Evolutionary conservation across 768 basidiomycete genomes (phyloP), one percentile per base, ranked within the genome.

Genomic region (Austroboletus festivus): DNA sequence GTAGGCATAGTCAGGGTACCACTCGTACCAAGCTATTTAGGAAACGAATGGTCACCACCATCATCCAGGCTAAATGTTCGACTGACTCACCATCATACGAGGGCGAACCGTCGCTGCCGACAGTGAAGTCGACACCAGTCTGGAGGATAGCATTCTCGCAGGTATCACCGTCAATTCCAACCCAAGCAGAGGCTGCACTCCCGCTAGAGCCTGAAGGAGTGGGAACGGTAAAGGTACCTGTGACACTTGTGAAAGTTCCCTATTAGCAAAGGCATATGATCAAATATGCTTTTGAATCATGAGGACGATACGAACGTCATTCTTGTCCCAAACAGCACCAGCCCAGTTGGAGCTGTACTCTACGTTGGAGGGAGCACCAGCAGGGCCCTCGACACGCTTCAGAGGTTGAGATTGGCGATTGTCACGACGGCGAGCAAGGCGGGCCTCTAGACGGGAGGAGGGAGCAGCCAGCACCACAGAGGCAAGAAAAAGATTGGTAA

Each of bases 1-100:
- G 37, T 45, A 46, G 24, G 47, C 22, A 19, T 44, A 22, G 37
- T 53, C 60, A 3, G 62, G 56, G 44, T 38, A 52, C 60, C 52
- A 63, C 23, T 61, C 52, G 39, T 51, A 60, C 60, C 60, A 62
- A 47, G 55, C 61, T 60, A 22, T 42, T 35, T n/a, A 30, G 26
- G 11, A 21, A 33, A 28, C 1, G 3, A 3, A 9, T 3, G 1
- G 34, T 51, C 20, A 52, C 22, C 47, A 39, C 8, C 9, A 22
- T n/a, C n/a, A 37, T 28, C 18, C 9, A 2, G 28, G 18, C 10
- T 1, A 5, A 16, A 16, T 0, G 8, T 18, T 5, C 0, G 10
- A 19, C 4, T 22, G 21, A 20, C 59, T 47, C 12, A 58, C 55
- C 55, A 47, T 47, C 42, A 19, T 55, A 60, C 26, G 54, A 48